Evolutionary conservation across 2,329 filamentous ascomycete genomes (phyloP).

Genomic region (Calonectria pauciramosa): DNA sequence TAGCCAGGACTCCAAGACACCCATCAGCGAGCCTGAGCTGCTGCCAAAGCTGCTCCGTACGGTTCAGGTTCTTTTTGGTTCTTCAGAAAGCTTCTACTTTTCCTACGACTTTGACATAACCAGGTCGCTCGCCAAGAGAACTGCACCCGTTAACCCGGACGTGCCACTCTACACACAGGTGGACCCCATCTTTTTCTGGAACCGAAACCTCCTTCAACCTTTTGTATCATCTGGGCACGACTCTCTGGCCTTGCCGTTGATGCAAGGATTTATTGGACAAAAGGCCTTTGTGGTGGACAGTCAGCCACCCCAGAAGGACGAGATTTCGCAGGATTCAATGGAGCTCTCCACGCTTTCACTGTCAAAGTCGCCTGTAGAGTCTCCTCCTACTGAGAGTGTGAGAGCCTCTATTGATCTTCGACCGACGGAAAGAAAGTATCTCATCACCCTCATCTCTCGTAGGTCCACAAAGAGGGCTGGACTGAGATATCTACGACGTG

Average conservation of each 20-base stretch:
- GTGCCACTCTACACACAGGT: slow-evolving; percentile 77
- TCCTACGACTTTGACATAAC: slow-evolving; percentile 96
- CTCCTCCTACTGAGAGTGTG: slow-evolving; percentile 42
- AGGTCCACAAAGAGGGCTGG: slow-evolving; percentile 89
- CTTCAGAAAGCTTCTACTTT: slow-evolving; percentile 90
- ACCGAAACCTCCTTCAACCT: slow-evolving; percentile 78
- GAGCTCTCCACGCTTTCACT: slow-evolving; percentile 58
- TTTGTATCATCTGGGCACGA: slow-evolving; percentile 83
- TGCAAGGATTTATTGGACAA: slow-evolving; percentile 96
- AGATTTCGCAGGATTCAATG: slow-evolving; percentile 59
- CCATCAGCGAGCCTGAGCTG: slow-evolving; percentile 60
- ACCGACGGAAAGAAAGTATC: slow-evolving; percentile 69
- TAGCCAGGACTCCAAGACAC: slow-evolving; percentile 53
- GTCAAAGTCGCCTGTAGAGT: slow-evolving; percentile 42
- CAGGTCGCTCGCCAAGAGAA: slow-evolving; percentile 64
- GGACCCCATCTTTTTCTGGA: slow-evolving; percentile 93
- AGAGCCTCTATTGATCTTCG: slow-evolving; percentile 57
- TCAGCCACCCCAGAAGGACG: slow-evolving; percentile 68
- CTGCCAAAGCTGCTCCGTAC: slow-evolving; percentile 89
- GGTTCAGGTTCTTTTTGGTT: slow-evolving; percentile 85
- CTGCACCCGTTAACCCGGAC: slow-evolving; percentile 37
- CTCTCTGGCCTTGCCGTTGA: slow-evolving; percentile 80
- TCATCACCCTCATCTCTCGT: slow-evolving; percentile 93
- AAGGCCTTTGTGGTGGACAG: slow-evolving; percentile 81
- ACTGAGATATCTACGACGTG: slow-evolving; percentile 88